Base-by-base conservation (phyloP, 179 eudicot genomes). In the Carnegiea gigantea region DNA sequence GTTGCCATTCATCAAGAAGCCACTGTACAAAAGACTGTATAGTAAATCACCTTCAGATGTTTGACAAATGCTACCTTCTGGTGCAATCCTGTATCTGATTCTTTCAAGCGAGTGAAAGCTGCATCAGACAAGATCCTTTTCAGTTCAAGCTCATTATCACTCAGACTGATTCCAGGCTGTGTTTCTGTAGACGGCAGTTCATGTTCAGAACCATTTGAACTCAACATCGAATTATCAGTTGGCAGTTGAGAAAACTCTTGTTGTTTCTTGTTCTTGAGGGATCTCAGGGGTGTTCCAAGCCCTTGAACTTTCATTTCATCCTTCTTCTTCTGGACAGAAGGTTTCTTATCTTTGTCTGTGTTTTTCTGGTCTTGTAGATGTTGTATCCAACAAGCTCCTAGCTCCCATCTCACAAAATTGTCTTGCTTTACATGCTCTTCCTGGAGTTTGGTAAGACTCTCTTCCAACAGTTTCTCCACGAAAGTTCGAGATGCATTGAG, bases 331-430 rank as follows among this genome's bases (percentile, higher is more conserved):
- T 91, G 90, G 85, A 53, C 57, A 78, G 97, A 84, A 43, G 86
- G 79, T 84, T 93, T 95, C 87, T 93, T 97, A 77, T 93, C 98
- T 79, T 97, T 97, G 73, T 93, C 98, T 64, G 93, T 54, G 81
- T 83, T 92, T 54, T 91, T 92, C 86, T 97, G 97, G 84, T 97
- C 99, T 86, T 97, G 99, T 82, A 97, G 89, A 89, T 97, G 99
- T 81, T 97, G 99, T 79, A 97, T 88, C 99, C 99, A 97, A 86
- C 99, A 97, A 73, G 98, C 98, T 84, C 99, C 99, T 70, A 97
- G 92, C 89, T 97, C 99, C 99, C 99, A 97, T 91, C 99, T 92
- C 78, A 90, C 85, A 60, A 89, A 89, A 79, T 78, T 79, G 70
- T 93, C 95, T 78, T 81, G 86, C 80, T 85, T 87, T 72, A 78